Evolutionary conservation across 2,329 filamentous ascomycete genomes (phyloP).

Genomic region (Pseudocercospora ulei): DNA sequence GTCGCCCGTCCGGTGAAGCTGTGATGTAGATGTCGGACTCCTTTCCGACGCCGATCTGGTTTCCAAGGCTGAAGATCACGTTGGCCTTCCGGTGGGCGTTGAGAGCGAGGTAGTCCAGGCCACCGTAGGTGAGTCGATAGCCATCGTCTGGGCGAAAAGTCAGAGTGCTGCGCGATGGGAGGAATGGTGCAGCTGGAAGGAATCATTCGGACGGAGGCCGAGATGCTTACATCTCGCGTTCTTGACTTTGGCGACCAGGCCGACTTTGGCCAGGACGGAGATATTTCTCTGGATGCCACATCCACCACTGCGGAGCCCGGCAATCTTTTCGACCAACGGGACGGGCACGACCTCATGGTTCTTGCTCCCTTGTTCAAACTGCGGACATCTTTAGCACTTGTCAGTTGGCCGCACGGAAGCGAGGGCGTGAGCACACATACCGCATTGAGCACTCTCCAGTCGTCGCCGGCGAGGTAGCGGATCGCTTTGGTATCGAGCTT

Average conservation of each 20-base stretch:
- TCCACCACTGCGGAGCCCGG: constrained; percentile 59
- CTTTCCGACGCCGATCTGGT: constrained; percentile 90
- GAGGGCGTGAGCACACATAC: constrained; percentile 46
- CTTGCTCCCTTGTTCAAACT: constrained; percentile 89
- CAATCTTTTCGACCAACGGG: constrained; percentile 70
- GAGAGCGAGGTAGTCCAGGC: constrained; percentile 92
- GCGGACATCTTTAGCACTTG: constrained; percentile 18
- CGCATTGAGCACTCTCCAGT: constrained; percentile 89
- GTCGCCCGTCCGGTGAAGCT: constrained; percentile 64
- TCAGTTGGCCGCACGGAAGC: constrained; percentile 13
- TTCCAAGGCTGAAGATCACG: constrained; percentile 82
- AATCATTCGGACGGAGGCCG: too few species aligned
- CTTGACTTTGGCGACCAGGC: constrained; percentile 83
- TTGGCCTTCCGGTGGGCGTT: constrained; percentile 75
- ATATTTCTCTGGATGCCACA: constrained; percentile 77
- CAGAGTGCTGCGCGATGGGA: too few species aligned
- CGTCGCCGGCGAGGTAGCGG: constrained; percentile 81
- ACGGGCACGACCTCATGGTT: constrained; percentile 97
- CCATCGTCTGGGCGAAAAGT: constrained; percentile 58
- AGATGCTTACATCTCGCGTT: constrained; percentile 65
- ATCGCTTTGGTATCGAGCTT: constrained; percentile 90
- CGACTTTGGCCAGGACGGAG: constrained; percentile 80
- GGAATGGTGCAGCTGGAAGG: too few species aligned
- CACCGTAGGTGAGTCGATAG: constrained; percentile 91
- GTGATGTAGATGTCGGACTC: constrained; percentile 96